These are phyloP conservation scores for Dipodascus albidus DNA, from an alignment of 805 yeast genomes.

Conservation along the genomic window DNA sequence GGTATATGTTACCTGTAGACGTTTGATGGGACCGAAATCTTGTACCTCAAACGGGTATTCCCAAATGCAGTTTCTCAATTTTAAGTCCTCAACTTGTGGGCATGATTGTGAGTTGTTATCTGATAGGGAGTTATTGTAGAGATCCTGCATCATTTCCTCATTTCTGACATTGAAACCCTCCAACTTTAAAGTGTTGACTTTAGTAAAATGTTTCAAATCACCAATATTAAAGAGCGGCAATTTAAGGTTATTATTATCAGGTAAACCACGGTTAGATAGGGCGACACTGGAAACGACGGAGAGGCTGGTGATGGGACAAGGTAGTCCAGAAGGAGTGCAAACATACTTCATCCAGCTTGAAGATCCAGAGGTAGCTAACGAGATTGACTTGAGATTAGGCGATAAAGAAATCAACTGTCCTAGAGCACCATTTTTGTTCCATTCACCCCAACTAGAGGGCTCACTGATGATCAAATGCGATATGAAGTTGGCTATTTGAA, in stretches of 20 bases:
- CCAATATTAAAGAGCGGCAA: slow-evolving; percentile 10
- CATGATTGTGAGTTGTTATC: neutral
- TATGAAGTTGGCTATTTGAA: neutral
- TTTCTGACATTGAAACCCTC: slow-evolving; percentile 11
- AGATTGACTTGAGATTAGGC: slow-evolving; percentile 4
- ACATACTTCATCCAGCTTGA: slow-evolving; percentile 12
- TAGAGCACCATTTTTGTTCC: slow-evolving; percentile 8
- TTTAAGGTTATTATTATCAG: slow-evolving; percentile 5
- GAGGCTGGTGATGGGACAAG: slow-evolving; percentile 2
- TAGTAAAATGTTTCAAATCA: slow-evolving; percentile 7
- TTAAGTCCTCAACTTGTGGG: slow-evolving; percentile 4
- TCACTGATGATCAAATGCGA: neutral
- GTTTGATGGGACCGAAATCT: slow-evolving; percentile 11
- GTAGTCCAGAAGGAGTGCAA: slow-evolving; percentile 1
- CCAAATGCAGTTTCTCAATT: slow-evolving; percentile 12
- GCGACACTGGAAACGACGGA: slow-evolving; percentile 4
- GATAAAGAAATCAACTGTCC: slow-evolving; percentile 5
- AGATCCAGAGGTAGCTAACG: slow-evolving; percentile 8
- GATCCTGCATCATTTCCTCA: slow-evolving; percentile 6
- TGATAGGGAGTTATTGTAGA: slow-evolving; percentile 1
- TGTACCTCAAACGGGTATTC: slow-evolving; percentile 11
- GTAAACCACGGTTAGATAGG: slow-evolving; percentile 1
- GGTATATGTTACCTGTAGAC: slow-evolving; percentile 8
- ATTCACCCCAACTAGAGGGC: slow-evolving; percentile 10
- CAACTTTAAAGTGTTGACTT: slow-evolving; percentile 2